These are phyloP conservation scores for Camellia lanceoleosa DNA, from an alignment of 148 eudicot species.

Conservation along the genomic window DNA sequence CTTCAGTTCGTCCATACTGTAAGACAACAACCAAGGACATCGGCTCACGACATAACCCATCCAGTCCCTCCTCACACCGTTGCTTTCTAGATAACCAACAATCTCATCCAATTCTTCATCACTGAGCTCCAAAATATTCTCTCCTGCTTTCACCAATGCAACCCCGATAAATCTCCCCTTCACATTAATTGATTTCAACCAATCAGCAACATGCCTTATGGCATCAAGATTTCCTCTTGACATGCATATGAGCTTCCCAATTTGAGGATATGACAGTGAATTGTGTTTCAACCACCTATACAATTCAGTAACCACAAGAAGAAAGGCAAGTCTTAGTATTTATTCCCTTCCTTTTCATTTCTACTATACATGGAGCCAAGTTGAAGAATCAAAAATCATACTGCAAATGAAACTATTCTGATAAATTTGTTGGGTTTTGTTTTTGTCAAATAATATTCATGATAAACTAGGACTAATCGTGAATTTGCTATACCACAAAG, in stretches of 20 bases:
- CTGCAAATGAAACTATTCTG: neutral
- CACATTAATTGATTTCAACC: constrained; percentile 74
- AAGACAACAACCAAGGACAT: constrained; percentile 75
- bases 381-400: neutral
- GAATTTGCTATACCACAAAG: neutral
- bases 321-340: neutral
- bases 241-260: constrained; percentile 70
- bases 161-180: constrained; percentile 75
- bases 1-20: constrained; percentile 70
- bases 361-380: neutral
- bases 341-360: neutral
- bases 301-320: constrained; percentile 14
- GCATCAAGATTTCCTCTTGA: constrained; percentile 62
- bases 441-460: neutral
- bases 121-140: constrained; percentile 43
- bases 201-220: constrained; percentile 49
- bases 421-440: neutral
- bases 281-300: constrained; percentile 96
- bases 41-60: constrained; percentile 81
- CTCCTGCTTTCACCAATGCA: constrained; percentile 62
- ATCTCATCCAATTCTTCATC: constrained; percentile 69
- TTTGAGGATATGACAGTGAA: constrained; percentile 77
- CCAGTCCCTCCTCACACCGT: constrained; percentile 84
- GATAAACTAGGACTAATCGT: neutral
- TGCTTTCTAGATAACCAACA: constrained; percentile 59